Evolutionary conservation across 352 stramenopile species (phyloP), one percentile per base, ranked within the genome.

Genomic region (Pseudoperonospora humuli): DNA sequence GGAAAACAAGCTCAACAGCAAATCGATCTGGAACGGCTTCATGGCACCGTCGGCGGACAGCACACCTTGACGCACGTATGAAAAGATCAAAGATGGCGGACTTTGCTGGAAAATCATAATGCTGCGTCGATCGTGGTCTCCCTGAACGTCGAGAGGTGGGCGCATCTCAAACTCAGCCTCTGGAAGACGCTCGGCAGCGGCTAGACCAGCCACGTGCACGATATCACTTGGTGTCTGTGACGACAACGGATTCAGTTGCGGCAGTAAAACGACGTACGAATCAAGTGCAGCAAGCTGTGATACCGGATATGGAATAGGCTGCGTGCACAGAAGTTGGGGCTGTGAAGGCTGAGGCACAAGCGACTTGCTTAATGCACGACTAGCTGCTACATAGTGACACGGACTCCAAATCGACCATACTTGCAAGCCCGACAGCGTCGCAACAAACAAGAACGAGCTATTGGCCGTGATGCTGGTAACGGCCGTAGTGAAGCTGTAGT

Each of bases 351-450:
- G 74, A 15, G 73, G 70, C 14, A 84, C 58, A 3, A 86, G 63
- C 1, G 66, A 60, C 26, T 56, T 63, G 25, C 53, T 79, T 14
- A 89, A 49, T 2, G 72, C 78, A 11, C 77, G 64, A 45, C 73
- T 85, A 7, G 77, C 74, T 20, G 80, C 80, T 7, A 86, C 55
- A 18, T 83, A 81, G 41, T 90, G 75, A 47, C 80, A 93, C 21
- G 80, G 80, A 45, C 76, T 93, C 80, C 80, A 93, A 29, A 93
- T 86, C 7, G 77, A 88, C 80, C 80, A 93, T 0, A 93, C 70
- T 51, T 93, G 77, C 10, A 93, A 40, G 0, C 65, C 70, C 1
- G 76, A 72, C 4, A 75, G 60, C 23, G 80, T 84, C 17, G 70
- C 75, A 2, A 78, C 80, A 50, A 93, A 93, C 17, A 93, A 56